Base-by-base conservation (phyloP, 1,139 yeast genomes). In the Hanseniaspora uvarum region DNA sequence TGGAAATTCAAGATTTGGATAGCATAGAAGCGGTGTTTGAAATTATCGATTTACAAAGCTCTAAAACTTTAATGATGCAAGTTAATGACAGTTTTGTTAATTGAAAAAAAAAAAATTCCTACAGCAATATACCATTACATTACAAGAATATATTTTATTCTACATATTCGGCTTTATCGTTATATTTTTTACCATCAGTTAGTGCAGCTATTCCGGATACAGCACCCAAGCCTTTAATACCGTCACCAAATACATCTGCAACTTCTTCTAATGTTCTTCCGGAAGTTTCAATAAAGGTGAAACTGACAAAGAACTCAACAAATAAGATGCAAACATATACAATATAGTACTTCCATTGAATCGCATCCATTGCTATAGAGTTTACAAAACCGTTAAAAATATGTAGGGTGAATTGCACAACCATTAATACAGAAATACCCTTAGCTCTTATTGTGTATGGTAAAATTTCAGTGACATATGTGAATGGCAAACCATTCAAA, bases 331-430 rank as follows among this genome's bases (percentile, higher is more conserved):
- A 69, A 58, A 75, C 56, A 59, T 65, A 78, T 7, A 79, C 80
- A 59, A 79, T 77, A 63, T 79, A 79, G 68, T 78, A 79, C 61
- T 76, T 78, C 81, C 82, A 79, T 37, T 70, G 71, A 58, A 79
- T 75, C 34, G 75, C 75, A 56, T 72, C 79, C 78, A 79, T 74
- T 30, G 82, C 84, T 61, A 79, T 72, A 5, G 83, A 77, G 61
- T 78, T 78, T 52, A 78, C 80, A 62, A 74, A 79, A 38, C 78
- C 72, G 54, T 72, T 73, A 66, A 67, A 66, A 23, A 73, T 59
- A 39, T 59, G 59, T n/a, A 62, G 59, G 33, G 59, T 52, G 52
- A 69, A 68, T 55, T 65, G 69, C 28, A 66, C 60, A 38, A 70
- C 59, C 49, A 65, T 61, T 59, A 65, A 60, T 4, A 61, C 56